phyloP scores from a whole-genome alignment of 257 asterid genomes.

The Asclepias syriaca region DNA sequence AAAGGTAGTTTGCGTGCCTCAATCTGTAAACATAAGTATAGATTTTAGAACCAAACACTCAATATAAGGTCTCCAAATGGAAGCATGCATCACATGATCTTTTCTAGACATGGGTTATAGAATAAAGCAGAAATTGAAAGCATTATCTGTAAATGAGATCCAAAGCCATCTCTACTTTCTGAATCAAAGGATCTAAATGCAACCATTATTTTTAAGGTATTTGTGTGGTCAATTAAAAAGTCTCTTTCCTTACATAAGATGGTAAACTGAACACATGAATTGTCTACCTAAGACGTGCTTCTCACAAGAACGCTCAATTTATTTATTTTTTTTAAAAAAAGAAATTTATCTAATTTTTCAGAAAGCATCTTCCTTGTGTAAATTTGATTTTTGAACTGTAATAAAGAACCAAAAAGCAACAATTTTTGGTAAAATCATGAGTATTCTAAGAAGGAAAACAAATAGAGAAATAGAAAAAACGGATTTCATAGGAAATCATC shows the following conservation, averaged over 20 bases:
- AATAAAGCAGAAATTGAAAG: not conserved
- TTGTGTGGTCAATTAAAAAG: not conserved
- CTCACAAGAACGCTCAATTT: not conserved
- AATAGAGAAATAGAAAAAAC: not conserved
- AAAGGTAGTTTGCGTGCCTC: slow-evolving; percentile 84
- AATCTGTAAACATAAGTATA: slow-evolving; percentile 41
- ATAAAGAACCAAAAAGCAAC: not conserved
- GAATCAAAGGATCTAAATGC: not conserved
- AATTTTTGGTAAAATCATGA: not conserved
- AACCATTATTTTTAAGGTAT: not conserved
- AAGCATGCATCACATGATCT: not conserved
- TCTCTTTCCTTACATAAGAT: not conserved
- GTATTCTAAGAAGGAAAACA: not conserved
- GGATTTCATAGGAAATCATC: not conserved
- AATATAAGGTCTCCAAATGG: not conserved
- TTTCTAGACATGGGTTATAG: not conserved
- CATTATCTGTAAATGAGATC: not conserved
- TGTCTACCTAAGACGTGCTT: not conserved
- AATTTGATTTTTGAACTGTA: not conserved
- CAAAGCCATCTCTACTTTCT: not conserved
- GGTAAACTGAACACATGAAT: not conserved
- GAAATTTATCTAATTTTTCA: not conserved
- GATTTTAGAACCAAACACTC: slow-evolving; percentile 11
- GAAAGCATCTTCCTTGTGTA: not conserved
- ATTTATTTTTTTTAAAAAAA: too few species aligned